Evolutionary conservation across 225 moss, liverwort and hornwort species (phyloP).

Genomic region (Climacium dendroides): DNA sequence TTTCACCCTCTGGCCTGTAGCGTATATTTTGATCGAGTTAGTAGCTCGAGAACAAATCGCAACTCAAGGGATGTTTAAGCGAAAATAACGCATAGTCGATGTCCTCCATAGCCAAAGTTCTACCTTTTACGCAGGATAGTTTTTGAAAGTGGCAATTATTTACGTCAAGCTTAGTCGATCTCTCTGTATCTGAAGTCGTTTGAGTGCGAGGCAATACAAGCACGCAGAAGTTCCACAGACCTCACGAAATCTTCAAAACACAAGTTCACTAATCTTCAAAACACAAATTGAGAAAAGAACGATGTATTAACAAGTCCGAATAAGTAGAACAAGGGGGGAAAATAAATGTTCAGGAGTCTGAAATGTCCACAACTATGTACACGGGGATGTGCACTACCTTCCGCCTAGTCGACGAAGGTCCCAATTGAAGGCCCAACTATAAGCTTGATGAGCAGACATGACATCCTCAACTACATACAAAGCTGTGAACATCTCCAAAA

Average conservation of each 20-base stretch:
- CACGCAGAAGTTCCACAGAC: not conserved
- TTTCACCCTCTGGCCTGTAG: too few species aligned
- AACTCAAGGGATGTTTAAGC: not conserved
- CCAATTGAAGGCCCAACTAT: not conserved
- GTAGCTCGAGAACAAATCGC: not conserved
- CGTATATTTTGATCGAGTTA: not conserved
- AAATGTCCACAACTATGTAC: not conserved
- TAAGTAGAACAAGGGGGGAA: not conserved
- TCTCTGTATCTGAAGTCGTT: too few species aligned
- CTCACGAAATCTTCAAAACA: too few species aligned
- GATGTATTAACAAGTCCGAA: slow-evolving; percentile 29
- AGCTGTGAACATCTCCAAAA: slow-evolving; percentile 1
- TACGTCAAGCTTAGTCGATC: too few species aligned
- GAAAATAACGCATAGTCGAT: not conserved
- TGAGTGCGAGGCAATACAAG: not conserved
- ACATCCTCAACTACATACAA: not conserved
- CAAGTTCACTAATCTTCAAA: too few species aligned
- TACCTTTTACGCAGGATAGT: not conserved
- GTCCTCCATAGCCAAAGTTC: not conserved
- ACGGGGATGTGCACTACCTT: not conserved
- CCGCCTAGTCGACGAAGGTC: not conserved
- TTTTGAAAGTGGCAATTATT: not conserved
- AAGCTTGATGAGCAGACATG: not conserved
- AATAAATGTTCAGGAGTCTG: not conserved
- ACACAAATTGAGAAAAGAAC: not conserved